A percentile compares a stretch with the other conserved stretches of the same genome.
Conservation (phyloP, 2,329 filamentous ascomycete genomes). For the Calonectria pauciramosa region DNA sequence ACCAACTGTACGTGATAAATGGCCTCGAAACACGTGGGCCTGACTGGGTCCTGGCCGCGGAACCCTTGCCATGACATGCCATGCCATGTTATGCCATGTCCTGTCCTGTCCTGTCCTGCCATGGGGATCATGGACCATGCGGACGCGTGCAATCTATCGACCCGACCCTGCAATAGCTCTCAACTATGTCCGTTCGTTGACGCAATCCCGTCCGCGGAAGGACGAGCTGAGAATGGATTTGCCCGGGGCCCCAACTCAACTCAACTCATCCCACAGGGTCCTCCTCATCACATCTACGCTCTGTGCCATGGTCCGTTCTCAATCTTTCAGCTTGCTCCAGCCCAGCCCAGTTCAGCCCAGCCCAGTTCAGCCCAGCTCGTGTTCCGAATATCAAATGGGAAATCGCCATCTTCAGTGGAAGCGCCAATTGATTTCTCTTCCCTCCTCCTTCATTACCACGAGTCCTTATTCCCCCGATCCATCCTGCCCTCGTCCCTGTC, state of each 20-base stretch:
- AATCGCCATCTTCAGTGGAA: slow-evolving; percentile 21
- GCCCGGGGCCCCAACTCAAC: not conserved
- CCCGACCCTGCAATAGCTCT: not conserved
- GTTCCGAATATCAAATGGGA: slow-evolving; percentile 17
- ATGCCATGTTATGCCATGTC: not conserved
- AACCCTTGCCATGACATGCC: not conserved
- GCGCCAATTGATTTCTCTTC: slow-evolving; percentile 34
- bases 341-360: not conserved
- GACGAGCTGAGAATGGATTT: not conserved
- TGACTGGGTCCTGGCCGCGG: not conserved
- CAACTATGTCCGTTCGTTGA: slow-evolving; percentile 19
- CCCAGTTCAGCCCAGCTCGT: slow-evolving; percentile 20
- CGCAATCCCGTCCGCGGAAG: slow-evolving; percentile 16
- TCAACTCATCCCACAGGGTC: not conserved
- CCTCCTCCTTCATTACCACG: slow-evolving; percentile 37
- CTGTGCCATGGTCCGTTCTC: not conserved
- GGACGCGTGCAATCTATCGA: slow-evolving; percentile 5
- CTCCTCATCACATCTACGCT: not conserved
- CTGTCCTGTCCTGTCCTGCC: not conserved
- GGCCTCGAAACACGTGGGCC: slow-evolving; percentile 18
- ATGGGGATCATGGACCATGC: not conserved
- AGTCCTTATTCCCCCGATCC: slow-evolving; percentile 31
- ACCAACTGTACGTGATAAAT: slow-evolving; percentile 18
- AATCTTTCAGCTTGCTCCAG: not conserved
- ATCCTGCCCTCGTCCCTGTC: slow-evolving; percentile 26